phyloP scores from a whole-genome alignment of 2,329 filamentous ascomycete species.

The Didymella pinodella region DNA sequence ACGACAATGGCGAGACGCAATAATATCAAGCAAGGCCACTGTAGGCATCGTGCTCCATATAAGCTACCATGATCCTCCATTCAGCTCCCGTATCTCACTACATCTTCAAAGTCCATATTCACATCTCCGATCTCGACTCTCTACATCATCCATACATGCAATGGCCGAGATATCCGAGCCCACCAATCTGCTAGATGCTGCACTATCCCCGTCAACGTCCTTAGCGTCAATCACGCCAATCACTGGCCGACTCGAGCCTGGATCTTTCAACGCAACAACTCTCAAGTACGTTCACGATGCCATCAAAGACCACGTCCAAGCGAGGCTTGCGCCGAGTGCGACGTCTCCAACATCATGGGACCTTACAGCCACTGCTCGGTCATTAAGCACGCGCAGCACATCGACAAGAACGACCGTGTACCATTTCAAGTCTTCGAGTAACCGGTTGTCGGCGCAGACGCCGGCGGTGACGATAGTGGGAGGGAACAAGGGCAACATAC shows the following conservation, averaged over 20 bases:
- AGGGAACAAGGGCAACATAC: slow-evolving; percentile 1
- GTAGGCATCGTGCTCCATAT: not conserved
- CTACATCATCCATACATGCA: not conserved
- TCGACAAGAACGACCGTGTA: not conserved
- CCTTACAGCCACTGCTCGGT: not conserved
- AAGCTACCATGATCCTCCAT: not conserved
- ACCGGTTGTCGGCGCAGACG: not conserved
- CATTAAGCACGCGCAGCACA: no score
- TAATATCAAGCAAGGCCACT: slow-evolving; percentile 2
- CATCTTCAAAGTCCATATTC: not conserved
- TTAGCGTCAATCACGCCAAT: not conserved
- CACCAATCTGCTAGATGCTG: not conserved
- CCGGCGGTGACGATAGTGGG: slow-evolving; percentile 1
- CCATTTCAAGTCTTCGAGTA: not conserved
- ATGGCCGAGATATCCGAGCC: not conserved
- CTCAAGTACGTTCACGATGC: not conserved
- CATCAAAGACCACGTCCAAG: not conserved
- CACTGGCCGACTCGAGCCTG: not conserved
- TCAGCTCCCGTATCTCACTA: not conserved
- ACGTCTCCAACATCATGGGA: not conserved
- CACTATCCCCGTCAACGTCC: not conserved
- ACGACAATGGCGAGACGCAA: slow-evolving; percentile 12
- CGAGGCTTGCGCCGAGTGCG: not conserved
- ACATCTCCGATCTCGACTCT: not conserved
- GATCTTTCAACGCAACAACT: not conserved